These are phyloP conservation scores for Barbatosphaeria neglecta DNA, from an alignment of 495 filamentous ascomycete genomes.

Conservation along the genomic window DNA sequence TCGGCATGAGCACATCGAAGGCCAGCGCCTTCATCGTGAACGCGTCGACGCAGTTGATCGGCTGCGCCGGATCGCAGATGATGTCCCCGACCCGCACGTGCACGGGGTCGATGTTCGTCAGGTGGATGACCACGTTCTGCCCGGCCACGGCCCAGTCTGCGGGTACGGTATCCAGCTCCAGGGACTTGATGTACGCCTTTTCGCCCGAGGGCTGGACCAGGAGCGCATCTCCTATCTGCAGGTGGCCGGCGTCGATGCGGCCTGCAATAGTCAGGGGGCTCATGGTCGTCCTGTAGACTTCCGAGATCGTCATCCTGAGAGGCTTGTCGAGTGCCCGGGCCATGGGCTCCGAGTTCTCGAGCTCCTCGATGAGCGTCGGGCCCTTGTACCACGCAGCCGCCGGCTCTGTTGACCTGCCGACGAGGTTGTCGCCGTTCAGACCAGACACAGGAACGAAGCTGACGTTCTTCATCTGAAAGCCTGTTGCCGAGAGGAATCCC, in stretches of 20 bases:
- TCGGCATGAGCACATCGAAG: conserved; percentile 80
- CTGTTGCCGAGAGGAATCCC: conserved; percentile 68
- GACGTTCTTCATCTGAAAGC: conserved; percentile 68
- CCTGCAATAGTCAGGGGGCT: conserved; percentile 75
- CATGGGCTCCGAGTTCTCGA: conserved; percentile 68
- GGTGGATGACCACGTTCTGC: conserved; percentile 72
- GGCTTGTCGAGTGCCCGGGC: conserved; percentile 64
- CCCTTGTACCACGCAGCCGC: conserved; percentile 68
- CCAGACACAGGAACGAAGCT: conserved; percentile 84
- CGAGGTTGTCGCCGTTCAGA: conserved; percentile 76
- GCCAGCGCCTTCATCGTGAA: conserved; percentile 78
- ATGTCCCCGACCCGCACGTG: conserved; percentile 79
- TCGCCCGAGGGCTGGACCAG: conserved; percentile 70
- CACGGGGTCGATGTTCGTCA: conserved; percentile 73
- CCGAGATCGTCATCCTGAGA: conserved; percentile 69
- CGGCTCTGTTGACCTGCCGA: conserved; percentile 42
- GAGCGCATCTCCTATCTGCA: conserved; percentile 75
- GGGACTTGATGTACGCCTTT: conserved; percentile 61
- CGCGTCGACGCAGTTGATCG: conserved; percentile 53
- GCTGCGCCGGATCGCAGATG: conserved; percentile 55
- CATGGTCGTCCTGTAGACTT: conserved; percentile 56
- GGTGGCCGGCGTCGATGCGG: conserved; percentile 69
- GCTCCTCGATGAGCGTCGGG: conserved; percentile 63
- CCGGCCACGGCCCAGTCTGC: conserved; percentile 93
- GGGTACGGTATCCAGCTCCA: conserved; percentile 61